Conservation (phyloP, 257 asterid genomes). For the Capsicum rhomboideum region DNA sequence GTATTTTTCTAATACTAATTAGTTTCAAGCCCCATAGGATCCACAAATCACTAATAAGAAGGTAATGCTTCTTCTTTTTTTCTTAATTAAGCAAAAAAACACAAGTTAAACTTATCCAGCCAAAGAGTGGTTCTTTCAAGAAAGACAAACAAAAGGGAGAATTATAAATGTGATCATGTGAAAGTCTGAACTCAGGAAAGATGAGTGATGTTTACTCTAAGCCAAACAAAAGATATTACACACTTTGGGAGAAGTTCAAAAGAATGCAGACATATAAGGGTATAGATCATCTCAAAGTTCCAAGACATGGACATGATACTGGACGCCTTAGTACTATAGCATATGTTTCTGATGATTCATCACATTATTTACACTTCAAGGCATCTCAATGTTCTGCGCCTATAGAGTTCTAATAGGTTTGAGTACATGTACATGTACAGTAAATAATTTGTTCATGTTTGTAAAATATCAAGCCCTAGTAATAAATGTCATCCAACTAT, state of each 20-base stretch:
- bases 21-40: background rate
- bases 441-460: background rate
- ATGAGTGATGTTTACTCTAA: background rate
- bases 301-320: background rate
- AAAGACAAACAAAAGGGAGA: background rate
- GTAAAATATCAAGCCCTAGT: background rate
- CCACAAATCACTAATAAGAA: background rate
- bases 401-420: background rate
- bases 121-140: background rate
- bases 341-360: background rate
- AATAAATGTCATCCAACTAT: background rate
- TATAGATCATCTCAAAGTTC: background rate
- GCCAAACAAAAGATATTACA: background rate
- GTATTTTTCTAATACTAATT: background rate
- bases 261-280: background rate
- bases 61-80: background rate
- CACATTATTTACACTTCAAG: background rate
- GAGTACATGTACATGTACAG: background rate
- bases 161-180: background rate
- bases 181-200: background rate
- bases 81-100: background rate
- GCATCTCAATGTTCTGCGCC: background rate
- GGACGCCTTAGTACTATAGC: background rate
- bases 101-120: background rate
- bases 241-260: background rate